Evolutionary conservation across 345 rosid genomes (phyloP), one percentile per base, ranked within the genome.

Genomic region (Litchi chinensis): DNA sequence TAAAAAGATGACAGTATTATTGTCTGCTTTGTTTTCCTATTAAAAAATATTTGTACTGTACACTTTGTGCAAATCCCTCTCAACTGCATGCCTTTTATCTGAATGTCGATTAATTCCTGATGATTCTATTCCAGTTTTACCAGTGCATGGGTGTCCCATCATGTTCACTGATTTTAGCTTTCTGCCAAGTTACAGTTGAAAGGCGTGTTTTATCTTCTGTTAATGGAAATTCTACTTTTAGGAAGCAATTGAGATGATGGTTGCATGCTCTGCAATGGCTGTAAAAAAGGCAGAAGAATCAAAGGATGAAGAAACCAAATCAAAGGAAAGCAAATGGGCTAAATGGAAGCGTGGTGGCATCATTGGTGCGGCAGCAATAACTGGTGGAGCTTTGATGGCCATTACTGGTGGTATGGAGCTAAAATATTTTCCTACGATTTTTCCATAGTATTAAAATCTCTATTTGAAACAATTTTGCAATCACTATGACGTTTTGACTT

Each of bases 271-370:
- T 63, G 98, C 97, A 69, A 96, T 96, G 98, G 95, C 97, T 84
- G 82, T 91, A 74, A 88, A 79, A 72, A 89, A 88, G 78, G 89
- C 88, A 70, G 84, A 87, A 72, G 95, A 88, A 87, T 70, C 85
- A 24, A 87, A 94, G 78, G 86, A 79, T 68, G 94, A 85, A 57
- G 90, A 87, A 82, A 71, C 81, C 76, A 73, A 72, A 67, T 84
- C 94, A n/a, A 69, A 88, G 10, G 63, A 86, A 82, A 84, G 77
- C 78, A 82, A 81, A 72, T 91, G 95, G 97, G 88, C 86, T 12
- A 90, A 89, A 85, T 90, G 95, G 97, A 95, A 90, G 88, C 99
- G 95, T 76, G 97, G 99, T 77, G 95, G 99, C 72, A 95, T 92
- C 62, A 91, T 94, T 81, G 99, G 98, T 71, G 97, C 95, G 24